Percentiles rank a stretch among this genome's conserved stretches.
These are phyloP conservation scores for Hygrophila difformis DNA, from an alignment of 257 asterid species.

Conservation along the genomic window DNA sequence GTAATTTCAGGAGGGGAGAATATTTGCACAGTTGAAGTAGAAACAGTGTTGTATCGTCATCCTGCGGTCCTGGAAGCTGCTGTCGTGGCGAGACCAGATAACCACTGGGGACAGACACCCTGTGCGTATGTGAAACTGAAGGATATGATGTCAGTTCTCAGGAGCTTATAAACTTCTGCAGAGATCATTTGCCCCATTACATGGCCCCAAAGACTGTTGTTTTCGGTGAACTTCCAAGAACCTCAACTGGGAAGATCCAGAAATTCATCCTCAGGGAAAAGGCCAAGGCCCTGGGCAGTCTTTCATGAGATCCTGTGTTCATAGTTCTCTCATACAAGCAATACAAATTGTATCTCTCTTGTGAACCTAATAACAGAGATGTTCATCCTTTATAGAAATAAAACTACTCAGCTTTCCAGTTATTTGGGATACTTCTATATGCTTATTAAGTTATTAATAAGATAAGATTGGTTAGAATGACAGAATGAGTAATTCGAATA, in stretches of 20 bases:
- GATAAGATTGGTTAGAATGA: not conserved
- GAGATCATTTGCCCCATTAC: constrained; percentile 40
- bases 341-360: not conserved
- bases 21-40: constrained; percentile 37
- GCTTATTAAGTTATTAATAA: no score
- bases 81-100: constrained; percentile 45
- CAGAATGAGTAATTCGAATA: constrained; percentile 7
- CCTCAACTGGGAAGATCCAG: constrained; percentile 52
- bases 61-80: constrained; percentile 45
- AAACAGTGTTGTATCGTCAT: constrained; percentile 32
- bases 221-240: constrained; percentile 39
- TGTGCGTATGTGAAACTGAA: constrained; percentile 45
- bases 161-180: constrained; percentile 30
- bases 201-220: constrained; percentile 47
- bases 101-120: constrained; percentile 52
- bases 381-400: no score
- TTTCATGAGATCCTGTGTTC: constrained; percentile 13
- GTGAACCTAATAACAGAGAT: no score
- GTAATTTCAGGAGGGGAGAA: constrained; percentile 50
- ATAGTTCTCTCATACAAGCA: not conserved
- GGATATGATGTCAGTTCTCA: no score
- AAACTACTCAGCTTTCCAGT: no score
- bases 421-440: no score
- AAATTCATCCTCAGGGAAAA: constrained; percentile 43
- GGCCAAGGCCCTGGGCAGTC: constrained; percentile 40